These are phyloP conservation scores for Monosporascus sp. DNA, from an alignment of 2,329 filamentous ascomycete species.

Conservation along the genomic window DNA sequence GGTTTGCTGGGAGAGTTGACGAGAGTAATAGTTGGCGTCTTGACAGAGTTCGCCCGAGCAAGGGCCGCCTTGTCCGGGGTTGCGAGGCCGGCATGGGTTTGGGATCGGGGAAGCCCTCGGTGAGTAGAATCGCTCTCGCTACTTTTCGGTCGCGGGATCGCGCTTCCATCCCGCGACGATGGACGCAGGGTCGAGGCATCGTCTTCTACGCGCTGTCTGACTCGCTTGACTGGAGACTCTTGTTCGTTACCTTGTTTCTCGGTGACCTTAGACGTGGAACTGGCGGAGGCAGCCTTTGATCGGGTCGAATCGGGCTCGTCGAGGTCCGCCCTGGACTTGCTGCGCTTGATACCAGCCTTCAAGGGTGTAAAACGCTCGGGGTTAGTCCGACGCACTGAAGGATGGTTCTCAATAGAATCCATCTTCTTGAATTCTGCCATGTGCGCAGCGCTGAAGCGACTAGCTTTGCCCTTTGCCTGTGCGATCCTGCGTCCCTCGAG, in stretches of 20 bases:
- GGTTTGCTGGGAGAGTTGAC: slow-evolving; percentile 49
- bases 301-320: slow-evolving; percentile 50
- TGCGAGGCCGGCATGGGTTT: slow-evolving; percentile 54
- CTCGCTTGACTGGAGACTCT: slow-evolving; percentile 59
- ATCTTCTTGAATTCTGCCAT: slow-evolving; percentile 93
- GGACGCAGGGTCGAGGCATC: slow-evolving; percentile 65
- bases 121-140: slow-evolving; percentile 32
- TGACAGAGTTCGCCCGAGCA: slow-evolving; percentile 53
- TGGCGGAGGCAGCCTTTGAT: slow-evolving; percentile 24
- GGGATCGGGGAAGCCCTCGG: slow-evolving; percentile 34
- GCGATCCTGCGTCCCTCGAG: slow-evolving; percentile 65
- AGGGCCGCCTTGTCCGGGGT: slow-evolving; percentile 77
- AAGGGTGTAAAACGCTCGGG: slow-evolving; percentile 48
- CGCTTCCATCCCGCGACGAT: slow-evolving; percentile 45
- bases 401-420: slow-evolving; percentile 88
- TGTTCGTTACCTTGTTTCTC: slow-evolving; percentile 24
- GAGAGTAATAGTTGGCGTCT: slow-evolving; percentile 48
- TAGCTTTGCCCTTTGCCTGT: slow-evolving; percentile 69
- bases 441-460: slow-evolving; percentile 80
- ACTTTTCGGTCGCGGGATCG: slow-evolving; percentile 46
- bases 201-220: slow-evolving; percentile 62
- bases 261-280: slow-evolving; percentile 14
- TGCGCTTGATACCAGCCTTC: slow-evolving; percentile 33
- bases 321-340: slow-evolving; percentile 56
- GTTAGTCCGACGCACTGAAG: slow-evolving; percentile 68